Evolutionary conservation across 495 filamentous ascomycete species (phyloP).

Genomic region (Pyrenopolyporus hunteri): DNA sequence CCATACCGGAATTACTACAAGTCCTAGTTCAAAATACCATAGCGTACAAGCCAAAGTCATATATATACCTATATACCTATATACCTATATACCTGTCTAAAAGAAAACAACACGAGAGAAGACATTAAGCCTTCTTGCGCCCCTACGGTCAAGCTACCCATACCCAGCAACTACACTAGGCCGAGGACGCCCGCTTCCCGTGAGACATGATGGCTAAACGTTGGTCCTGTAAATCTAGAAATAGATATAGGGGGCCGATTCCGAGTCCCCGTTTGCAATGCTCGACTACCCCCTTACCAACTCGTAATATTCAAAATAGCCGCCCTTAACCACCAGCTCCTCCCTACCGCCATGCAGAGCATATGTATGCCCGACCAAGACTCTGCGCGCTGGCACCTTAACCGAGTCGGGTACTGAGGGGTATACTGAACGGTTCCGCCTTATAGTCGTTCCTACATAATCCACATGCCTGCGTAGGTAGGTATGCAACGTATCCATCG

Average conservation of each 20-base stretch:
- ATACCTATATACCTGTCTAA: neutral
- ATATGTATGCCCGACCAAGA: constrained; percentile 34
- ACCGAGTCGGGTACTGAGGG: constrained; percentile 32
- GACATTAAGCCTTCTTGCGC: too few relatives aligned
- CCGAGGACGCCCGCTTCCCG: neutral
- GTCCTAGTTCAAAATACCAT: too few relatives aligned
- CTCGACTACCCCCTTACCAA: neutral
- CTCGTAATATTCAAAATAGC: constrained; percentile 35
- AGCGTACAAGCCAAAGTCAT: too few relatives aligned
- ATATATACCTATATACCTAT: neutral
- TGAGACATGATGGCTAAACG: neutral
- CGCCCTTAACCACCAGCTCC: constrained; percentile 30
- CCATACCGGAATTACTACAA: too few relatives aligned
- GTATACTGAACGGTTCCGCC: constrained; percentile 15
- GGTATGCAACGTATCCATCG: neutral
- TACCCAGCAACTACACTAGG: too few relatives aligned
- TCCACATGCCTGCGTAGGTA: neutral
- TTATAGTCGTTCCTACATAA: constrained; percentile 3
- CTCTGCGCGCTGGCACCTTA: constrained; percentile 30
- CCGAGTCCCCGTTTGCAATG: constrained; percentile 1
- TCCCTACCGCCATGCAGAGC: constrained; percentile 24
- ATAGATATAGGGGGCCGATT: neutral
- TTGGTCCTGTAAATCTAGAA: too few relatives aligned
- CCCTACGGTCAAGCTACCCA: too few relatives aligned
- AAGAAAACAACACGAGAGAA: too few relatives aligned